Evolutionary conservation across 2,329 filamentous ascomycete genomes (phyloP), one percentile per base, ranked within the genome.

Genomic region (Onygena corvina): DNA sequence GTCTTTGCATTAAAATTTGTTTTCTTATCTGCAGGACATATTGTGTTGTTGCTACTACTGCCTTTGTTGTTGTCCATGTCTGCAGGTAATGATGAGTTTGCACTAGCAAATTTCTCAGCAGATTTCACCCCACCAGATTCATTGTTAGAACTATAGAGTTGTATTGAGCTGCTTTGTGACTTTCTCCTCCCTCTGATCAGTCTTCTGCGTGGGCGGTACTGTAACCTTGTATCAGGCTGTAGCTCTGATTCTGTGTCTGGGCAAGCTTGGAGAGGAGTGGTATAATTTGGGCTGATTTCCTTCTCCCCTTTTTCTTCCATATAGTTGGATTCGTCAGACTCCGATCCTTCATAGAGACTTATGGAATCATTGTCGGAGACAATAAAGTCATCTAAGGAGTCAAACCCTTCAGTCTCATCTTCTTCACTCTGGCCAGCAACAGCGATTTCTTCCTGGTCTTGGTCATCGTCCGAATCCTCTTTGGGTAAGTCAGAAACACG

Each of bases 301-400:
- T 61, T 58, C 50, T 58, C 56, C 47, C 65, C 64, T 44, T 23
- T 35, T 18, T 53, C 53, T 27, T 56, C 51, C 21, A 23, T 11
- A 25, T 21, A 20, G 25, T 25, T 21, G 12, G 21, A 9, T 23
- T 40, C 36, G 3, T 40, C 36, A 40, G 11, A 40, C 25, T 58
- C 60, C 6, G 61, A 60, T 46, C 57, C 59, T 46, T 65, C 62
- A 52, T 62, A 55, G 27, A 58, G 65, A 50, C 64, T 68, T 20
- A 60, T 49, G 46, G 67, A 60, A 9, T 67, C 64, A 58, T 66
- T 60, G 54, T 68, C 64, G 46, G 64, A 65, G 51, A 67, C 62
- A 54, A 70, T 64, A 47, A 68, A 69, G 47, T 63, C 66, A 23
- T 67, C 63, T 29, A 69, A 54, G 35, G 66, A 69, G 51, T 66